Evolutionary conservation across 805 yeast genomes (phyloP), one percentile per base, ranked within the genome.

Genomic region (Yueomyces sp.): DNA sequence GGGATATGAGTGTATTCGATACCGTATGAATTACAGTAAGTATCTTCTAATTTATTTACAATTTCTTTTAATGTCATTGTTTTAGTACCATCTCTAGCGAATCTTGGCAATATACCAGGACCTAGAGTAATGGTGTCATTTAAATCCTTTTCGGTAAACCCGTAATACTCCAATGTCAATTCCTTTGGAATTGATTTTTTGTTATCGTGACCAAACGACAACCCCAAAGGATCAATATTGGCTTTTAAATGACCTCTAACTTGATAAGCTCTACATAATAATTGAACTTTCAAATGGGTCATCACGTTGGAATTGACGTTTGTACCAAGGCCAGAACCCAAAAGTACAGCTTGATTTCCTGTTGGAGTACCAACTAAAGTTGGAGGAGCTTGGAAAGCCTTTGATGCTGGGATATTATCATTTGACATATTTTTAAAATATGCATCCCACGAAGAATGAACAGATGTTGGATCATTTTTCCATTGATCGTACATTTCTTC

Each of bases 401-500:
- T 63, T 0, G 87, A 62, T 31, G 92, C 77, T 26, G 94, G 76
- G 28, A 79, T 76, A 39, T 70, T 70, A 44, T 79, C 78, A 48
- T 78, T 70, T 52, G 82, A 86, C 66, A 92, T 70, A 72, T 90
- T 90, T 67, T 82, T 82, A 75, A 92, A 92, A 69, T 92, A 92
- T 5, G 95, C 88, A 62, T 86, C 82, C 99, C 99, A 92, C 28
- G 96, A 88, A 37, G 79, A 81, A 64, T 92, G 99, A 38, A 92
- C 99, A 44, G 90, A 78, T 39, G 70, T 49, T 31, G 97, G 98
- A 63, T 92, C 98, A 51, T 77, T 65, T 57, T 77, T 74, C 97
- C 97, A 92, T 42, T 95, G 88, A 50, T 77, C 77, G 66, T 87
- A 92, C 99, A 92, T 92, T 70, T 92, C 96, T 65, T 92, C 99